Evolutionary conservation across 805 yeast species (phyloP).

Genomic region (Cyberlindnera lachancei): DNA sequence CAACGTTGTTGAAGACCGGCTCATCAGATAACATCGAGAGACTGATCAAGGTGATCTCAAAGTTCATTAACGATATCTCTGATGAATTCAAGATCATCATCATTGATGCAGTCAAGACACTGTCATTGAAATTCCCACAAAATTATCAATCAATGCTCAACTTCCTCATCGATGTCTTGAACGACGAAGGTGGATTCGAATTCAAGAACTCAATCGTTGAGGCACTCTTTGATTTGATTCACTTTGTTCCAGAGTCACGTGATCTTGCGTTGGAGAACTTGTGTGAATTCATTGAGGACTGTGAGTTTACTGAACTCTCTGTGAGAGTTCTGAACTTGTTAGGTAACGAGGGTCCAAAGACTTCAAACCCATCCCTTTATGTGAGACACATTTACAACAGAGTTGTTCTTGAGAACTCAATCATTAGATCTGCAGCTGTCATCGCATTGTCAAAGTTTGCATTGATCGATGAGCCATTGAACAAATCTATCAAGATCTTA

Average conservation of each 20-base stretch:
- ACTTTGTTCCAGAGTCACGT: conserved; percentile 76
- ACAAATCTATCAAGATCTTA: conserved; percentile 64
- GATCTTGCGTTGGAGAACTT: conserved; percentile 78
- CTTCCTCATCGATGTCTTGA: conserved; percentile 75
- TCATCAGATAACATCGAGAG: conserved; percentile 85
- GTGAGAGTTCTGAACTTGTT: conserved; percentile 88
- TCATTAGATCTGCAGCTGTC: conserved; percentile 93
- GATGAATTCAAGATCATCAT: conserved; percentile 95
- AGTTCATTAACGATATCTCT: conserved; percentile 85
- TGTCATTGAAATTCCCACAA: conserved; percentile 88
- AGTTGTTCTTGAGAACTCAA: conserved; percentile 91
- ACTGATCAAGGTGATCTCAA: conserved; percentile 77
- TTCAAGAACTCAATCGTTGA: conserved; percentile 87
- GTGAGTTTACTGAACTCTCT: conserved; percentile 89
- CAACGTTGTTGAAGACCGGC: conserved; percentile 92
- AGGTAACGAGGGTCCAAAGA: conserved; percentile 91
- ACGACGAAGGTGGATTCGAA: conserved; percentile 84
- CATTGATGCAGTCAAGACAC: conserved; percentile 87
- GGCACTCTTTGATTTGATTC: conserved; percentile 86
- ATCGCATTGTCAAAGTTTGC: conserved; percentile 90
- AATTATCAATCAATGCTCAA: conserved; percentile 77
- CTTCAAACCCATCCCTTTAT: conserved; percentile 79
- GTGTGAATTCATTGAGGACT: conserved; percentile 97
- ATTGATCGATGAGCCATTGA: conserved; percentile 56
- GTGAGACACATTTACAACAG: conserved; percentile 96